These are phyloP conservation scores for Alternaria alternata DNA, from an alignment of 2,329 filamentous ascomycete species.

Conservation along the genomic window DNA sequence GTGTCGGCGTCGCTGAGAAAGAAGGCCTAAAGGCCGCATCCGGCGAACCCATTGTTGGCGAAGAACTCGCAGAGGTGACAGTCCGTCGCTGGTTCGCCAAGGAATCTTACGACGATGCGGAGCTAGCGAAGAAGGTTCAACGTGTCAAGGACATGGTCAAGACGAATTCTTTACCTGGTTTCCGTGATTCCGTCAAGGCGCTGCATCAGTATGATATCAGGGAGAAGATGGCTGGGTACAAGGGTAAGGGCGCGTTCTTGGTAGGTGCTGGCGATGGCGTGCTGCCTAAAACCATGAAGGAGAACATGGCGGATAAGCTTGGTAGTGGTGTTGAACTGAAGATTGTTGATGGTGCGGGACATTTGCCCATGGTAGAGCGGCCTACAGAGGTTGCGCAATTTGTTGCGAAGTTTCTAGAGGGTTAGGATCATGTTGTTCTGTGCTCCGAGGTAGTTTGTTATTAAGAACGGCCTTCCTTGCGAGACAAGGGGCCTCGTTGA, in stretches of 20 bases:
- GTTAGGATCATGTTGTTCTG: background rate
- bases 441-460: background rate
- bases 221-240: conserved; percentile 61
- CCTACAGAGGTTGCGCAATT: conserved; percentile 72
- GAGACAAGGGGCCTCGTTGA: too few species aligned
- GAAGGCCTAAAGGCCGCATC: conserved; percentile 50
- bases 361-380: conserved; percentile 85
- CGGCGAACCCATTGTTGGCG: conserved; percentile 66
- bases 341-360: conserved; percentile 74
- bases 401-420: conserved; percentile 61
- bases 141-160: conserved; percentile 74
- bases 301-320: conserved; percentile 64
- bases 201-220: conserved; percentile 76
- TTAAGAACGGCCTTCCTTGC: too few species aligned
- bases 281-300: conserved; percentile 80
- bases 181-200: conserved; percentile 72
- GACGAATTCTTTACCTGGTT: conserved; percentile 73
- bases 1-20: conserved; percentile 72
- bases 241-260: conserved; percentile 71
- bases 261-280: conserved; percentile 78
- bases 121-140: conserved; percentile 59
- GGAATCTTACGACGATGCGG: conserved; percentile 64
- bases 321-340: conserved; percentile 64
- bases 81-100: conserved; percentile 78
- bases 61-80: conserved; percentile 72